A percentile compares a stretch with the other conserved stretches of the same genome.
Evolutionary conservation across 176 grass and related monocot species (phyloP).

Genomic region (Triticum timopheevii): DNA sequence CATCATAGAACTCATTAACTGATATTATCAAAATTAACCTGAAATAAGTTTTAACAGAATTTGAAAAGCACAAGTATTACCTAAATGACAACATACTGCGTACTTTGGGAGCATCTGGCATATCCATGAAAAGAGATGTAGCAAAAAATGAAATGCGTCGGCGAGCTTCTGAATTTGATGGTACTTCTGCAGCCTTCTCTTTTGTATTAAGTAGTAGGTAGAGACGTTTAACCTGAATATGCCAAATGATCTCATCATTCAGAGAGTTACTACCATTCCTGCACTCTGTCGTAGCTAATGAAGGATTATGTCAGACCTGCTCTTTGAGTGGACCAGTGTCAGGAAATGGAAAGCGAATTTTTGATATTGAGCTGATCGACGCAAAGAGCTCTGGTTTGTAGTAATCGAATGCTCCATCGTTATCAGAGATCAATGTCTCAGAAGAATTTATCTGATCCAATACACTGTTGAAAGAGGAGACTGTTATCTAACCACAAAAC

Average conservation of each 20-base stretch:
- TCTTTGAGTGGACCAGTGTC: constrained; percentile 60
- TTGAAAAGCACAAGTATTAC: constrained; percentile 37
- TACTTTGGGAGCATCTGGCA: constrained; percentile 86
- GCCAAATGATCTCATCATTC: background rate
- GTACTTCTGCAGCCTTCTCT: constrained; percentile 74
- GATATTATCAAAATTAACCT: background rate
- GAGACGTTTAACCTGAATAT: constrained; percentile 82
- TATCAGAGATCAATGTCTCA: constrained; percentile 40
- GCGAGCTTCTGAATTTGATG: constrained; percentile 80
- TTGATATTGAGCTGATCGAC: constrained; percentile 43
- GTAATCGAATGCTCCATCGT: constrained; percentile 41
- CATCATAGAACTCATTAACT: background rate
- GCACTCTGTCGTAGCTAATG: constrained; percentile 19
- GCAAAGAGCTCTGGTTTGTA: constrained; percentile 80
- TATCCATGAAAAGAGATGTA: constrained; percentile 96
- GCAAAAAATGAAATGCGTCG: constrained; percentile 89
- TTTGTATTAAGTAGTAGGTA: constrained; percentile 79
- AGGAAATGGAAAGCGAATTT: constrained; percentile 66
- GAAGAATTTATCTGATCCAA: constrained; percentile 64
- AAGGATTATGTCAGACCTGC: constrained; percentile 55
- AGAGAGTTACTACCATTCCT: background rate
- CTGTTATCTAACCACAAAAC: constrained; percentile 24
- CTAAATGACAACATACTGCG: constrained; percentile 93
- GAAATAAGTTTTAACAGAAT: background rate
- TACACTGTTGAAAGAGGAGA: constrained; percentile 54